Conservation (phyloP, 164 flowering plant species). For the Liquidambar formosana region DNA sequence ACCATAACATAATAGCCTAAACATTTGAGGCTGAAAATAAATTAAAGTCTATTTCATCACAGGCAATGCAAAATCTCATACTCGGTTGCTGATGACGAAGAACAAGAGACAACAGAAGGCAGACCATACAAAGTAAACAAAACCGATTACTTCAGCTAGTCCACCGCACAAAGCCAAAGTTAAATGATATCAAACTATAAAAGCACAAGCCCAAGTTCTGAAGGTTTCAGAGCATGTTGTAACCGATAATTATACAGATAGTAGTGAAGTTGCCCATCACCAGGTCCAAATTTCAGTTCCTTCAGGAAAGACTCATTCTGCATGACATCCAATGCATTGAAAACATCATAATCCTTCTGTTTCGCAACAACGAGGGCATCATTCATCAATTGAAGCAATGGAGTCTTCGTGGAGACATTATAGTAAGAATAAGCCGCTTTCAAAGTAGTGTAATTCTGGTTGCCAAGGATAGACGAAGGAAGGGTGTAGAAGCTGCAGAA, state of each 20-base stretch:
- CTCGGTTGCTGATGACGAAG: not conserved
- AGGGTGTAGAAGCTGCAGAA: conserved; percentile 34
- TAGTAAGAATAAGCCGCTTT: conserved; percentile 34
- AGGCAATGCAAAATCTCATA: conserved; percentile 1
- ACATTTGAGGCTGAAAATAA: not conserved
- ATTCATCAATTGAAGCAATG: conserved; percentile 28
- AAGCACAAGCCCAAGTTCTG: conserved; percentile 33
- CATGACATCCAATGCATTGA: conserved; percentile 36
- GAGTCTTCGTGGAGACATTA: conserved; percentile 24
- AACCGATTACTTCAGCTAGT: not conserved
- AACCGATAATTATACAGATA: conserved; percentile 32
- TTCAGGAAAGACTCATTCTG: conserved; percentile 29
- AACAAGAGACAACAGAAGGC: not conserved
- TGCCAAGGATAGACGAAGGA: conserved; percentile 32
- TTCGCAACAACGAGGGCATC: conserved; percentile 27
- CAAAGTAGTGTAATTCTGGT: conserved; percentile 22
- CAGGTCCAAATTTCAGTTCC: conserved; percentile 34
- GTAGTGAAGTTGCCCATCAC: conserved; percentile 37
- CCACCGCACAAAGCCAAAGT: not conserved
- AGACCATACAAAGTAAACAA: not conserved
- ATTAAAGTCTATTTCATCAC: not conserved
- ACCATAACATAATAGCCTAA: not conserved
- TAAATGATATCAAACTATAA: conserved; percentile 12
- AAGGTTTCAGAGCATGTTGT: conserved; percentile 19
- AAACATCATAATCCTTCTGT: conserved; percentile 27